Percentiles rank a stretch among this genome's conserved stretches.
These are phyloP conservation scores for Allantophomopsis cytisporea DNA, from an alignment of 2,329 filamentous ascomycete genomes.

Conservation along the genomic window DNA sequence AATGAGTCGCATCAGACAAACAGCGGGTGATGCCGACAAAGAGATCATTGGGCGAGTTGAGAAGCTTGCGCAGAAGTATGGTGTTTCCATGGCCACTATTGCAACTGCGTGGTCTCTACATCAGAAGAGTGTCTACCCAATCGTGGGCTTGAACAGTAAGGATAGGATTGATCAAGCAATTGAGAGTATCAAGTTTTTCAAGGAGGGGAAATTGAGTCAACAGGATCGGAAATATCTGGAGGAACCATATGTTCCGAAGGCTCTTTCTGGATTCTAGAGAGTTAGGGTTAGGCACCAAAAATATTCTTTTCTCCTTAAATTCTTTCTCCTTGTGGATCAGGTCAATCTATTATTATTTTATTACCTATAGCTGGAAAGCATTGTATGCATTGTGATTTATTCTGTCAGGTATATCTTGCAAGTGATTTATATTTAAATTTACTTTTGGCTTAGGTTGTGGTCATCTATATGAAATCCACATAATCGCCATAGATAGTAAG, in stretches of 20 bases:
- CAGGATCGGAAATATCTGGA: slow-evolving; percentile 41
- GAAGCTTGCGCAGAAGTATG: slow-evolving; percentile 40
- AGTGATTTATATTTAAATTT: no score
- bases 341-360: no score
- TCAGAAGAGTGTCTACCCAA: slow-evolving; percentile 32
- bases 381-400: no score
- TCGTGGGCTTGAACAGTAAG: slow-evolving; percentile 37
- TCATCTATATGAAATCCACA: no score
- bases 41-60: slow-evolving; percentile 28
- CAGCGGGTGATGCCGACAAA: slow-evolving; percentile 15
- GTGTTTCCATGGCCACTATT: slow-evolving; percentile 43
- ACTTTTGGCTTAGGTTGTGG: no score
- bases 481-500: no score
- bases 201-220: slow-evolving; percentile 29
- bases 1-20: slow-evolving; percentile 8
- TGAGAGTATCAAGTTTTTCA: slow-evolving; percentile 21
- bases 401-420: no score
- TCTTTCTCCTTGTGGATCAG: no score
- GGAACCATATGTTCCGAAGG: slow-evolving; percentile 35
- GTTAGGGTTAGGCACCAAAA: no score
- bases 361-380: no score
- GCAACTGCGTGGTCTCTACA: slow-evolving; percentile 40
- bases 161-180: slow-evolving; percentile 41
- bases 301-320: no score
- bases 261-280: neutral